Evolutionary conservation across 345 rosid genomes (phyloP).

Genomic region (Dipteronia dyeriana): DNA sequence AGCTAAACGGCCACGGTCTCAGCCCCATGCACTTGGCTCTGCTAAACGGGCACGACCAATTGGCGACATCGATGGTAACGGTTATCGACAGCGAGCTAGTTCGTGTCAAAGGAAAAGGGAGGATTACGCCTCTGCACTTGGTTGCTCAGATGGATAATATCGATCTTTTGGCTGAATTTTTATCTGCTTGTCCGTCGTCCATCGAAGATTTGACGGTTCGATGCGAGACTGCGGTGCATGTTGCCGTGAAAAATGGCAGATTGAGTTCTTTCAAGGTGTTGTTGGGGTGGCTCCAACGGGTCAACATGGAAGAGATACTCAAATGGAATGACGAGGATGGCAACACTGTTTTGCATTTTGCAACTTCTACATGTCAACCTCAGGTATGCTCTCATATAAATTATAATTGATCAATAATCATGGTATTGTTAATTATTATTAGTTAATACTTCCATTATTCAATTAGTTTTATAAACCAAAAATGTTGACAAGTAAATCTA

Average conservation of each 20-base stretch:
- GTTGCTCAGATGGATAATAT: conserved; percentile 8
- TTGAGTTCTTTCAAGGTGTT: conserved; percentile 15
- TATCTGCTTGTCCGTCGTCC: conserved; percentile 19
- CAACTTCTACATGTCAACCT: not conserved
- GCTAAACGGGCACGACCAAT: not conserved
- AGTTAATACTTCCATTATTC: no score
- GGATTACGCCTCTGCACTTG: conserved; percentile 30
- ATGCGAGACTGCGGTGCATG: conserved; percentile 26
- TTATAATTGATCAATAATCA: no score
- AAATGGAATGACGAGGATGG: not conserved
- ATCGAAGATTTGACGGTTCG: conserved; percentile 27
- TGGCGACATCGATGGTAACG: conserved; percentile 8
- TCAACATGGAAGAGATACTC: not conserved
- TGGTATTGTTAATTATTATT: no score
- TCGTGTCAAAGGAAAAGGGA: conserved; percentile 21
- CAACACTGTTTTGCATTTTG: not conserved
- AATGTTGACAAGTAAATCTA: no score
- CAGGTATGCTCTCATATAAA: no score
- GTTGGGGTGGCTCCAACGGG: not conserved
- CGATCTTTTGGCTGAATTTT: conserved; percentile 21
- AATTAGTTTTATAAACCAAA: no score
- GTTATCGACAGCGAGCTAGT: conserved; percentile 12
- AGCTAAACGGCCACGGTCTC: conserved; percentile 21
- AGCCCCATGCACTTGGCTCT: conserved; percentile 29
- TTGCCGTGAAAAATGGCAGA: conserved; percentile 19